Conservation (phyloP, 2,329 filamentous ascomycete genomes). For the Zalaria sp. region DNA sequence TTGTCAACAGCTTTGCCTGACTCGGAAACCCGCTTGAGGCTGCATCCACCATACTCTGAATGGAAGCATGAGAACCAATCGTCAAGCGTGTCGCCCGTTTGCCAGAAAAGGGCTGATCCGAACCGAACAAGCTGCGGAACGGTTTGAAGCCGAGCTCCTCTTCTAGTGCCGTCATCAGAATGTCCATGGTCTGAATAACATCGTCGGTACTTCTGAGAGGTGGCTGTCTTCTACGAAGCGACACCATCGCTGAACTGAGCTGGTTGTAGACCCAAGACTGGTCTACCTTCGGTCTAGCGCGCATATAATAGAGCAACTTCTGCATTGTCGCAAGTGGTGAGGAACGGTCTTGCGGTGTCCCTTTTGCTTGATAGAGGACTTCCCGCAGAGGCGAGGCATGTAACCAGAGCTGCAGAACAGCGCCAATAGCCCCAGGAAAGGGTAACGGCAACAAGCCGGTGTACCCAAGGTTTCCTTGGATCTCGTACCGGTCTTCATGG, state of each 20-base stretch:
- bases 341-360: too few relatives aligned
- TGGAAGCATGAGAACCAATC: conserved; percentile 13
- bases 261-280: too few relatives aligned
- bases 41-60: conserved; percentile 26
- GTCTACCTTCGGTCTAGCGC: too few relatives aligned
- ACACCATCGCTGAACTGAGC: too few relatives aligned
- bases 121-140: background rate
- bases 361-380: conserved; percentile 30
- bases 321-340: too few relatives aligned
- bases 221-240: too few relatives aligned
- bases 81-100: background rate
- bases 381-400: conserved; percentile 45
- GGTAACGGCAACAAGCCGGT: conserved; percentile 40
- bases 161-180: conserved; percentile 18
- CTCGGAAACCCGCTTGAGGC: background rate
- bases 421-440: conserved; percentile 10
- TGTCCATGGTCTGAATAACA: conserved; percentile 42
- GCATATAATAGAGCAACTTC: too few relatives aligned
- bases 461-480: conserved; percentile 41
- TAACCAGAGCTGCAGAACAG: conserved; percentile 43
- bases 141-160: background rate
- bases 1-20: conserved; percentile 11
- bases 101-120: too few relatives aligned
- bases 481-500: background rate
- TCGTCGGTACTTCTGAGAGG: conserved; percentile 15